Evolutionary conservation across 495 filamentous ascomycete genomes (phyloP).

Genomic region (Parathielavia appendiculata): DNA sequence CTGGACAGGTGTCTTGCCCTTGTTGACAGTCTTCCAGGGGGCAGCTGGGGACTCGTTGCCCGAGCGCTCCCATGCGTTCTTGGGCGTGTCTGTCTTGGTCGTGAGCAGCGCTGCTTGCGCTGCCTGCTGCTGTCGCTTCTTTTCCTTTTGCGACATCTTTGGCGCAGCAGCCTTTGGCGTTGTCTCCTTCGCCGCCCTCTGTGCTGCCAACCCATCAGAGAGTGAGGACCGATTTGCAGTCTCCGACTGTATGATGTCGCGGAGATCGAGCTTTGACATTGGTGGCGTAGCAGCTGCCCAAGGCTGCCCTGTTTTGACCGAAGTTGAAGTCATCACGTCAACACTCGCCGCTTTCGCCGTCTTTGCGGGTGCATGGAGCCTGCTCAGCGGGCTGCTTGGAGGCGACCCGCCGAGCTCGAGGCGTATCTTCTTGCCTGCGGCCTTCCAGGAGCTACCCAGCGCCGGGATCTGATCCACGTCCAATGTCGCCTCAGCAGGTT

Average conservation of each 20-base stretch:
- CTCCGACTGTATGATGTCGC: constrained; percentile 79
- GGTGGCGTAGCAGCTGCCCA: constrained; percentile 58
- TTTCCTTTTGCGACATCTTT: constrained; percentile 84
- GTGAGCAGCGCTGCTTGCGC: constrained; percentile 29
- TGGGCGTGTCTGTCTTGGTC: constrained; percentile 17
- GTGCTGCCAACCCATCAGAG: constrained; percentile 62
- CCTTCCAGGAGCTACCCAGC: constrained; percentile 26
- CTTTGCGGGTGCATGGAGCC: not conserved
- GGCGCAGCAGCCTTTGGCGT: constrained; percentile 32
- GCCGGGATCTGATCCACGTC: constrained; percentile 23
- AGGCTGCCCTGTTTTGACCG: constrained; percentile 37
- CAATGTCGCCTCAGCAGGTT: not conserved
- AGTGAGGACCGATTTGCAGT: constrained; percentile 62
- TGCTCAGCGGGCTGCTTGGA: not conserved
- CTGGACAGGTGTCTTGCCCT: constrained; percentile 29
- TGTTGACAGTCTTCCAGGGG: constrained; percentile 66
- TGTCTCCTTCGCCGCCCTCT: constrained; percentile 36
- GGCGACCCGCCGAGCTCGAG: constrained; percentile 10
- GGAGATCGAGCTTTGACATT: constrained; percentile 65
- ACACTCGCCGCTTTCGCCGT: not conserved
- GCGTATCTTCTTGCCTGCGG: constrained; percentile 14
- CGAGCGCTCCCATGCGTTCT: constrained; percentile 34
- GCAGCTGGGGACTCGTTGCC: constrained; percentile 39
- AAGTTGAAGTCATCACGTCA: constrained; percentile 8
- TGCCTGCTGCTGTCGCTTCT: constrained; percentile 68